phyloP scores from a whole-genome alignment of 345 rosid genomes.

The Gossypioides kirkii region DNA sequence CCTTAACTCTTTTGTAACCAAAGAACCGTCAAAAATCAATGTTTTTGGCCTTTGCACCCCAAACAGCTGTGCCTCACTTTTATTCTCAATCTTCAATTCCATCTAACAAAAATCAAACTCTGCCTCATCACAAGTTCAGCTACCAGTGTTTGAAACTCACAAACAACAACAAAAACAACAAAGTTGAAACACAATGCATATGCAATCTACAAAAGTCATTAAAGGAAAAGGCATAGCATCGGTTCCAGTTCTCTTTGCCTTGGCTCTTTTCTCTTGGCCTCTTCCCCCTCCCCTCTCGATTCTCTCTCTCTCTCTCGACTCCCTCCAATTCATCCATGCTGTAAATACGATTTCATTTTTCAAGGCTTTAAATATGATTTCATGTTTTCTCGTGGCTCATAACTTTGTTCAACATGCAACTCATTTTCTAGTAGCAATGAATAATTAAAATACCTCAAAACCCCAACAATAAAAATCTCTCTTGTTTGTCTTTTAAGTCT shows the following conservation, averaged over 20 bases:
- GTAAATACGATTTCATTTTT: not conserved
- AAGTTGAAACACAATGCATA: slow-evolving; percentile 32
- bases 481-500: not conserved
- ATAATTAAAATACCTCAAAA: not conserved
- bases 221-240: slow-evolving; percentile 31
- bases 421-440: not conserved
- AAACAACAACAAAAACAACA: slow-evolving; percentile 35
- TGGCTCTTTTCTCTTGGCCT: slow-evolving; percentile 53
- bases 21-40: not conserved
- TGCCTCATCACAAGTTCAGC: no score
- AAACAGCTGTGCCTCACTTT: slow-evolving; percentile 2
- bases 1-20: not conserved
- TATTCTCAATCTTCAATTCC: not conserved
- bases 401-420: not conserved
- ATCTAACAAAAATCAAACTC: no score
- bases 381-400: no score
- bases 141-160: slow-evolving; percentile 26
- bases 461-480: slow-evolving; percentile 1
- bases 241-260: slow-evolving; percentile 43
- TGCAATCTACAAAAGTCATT: not conserved
- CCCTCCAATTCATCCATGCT: slow-evolving; percentile 1
- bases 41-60: not conserved
- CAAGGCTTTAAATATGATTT: not conserved
- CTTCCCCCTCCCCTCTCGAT: slow-evolving; percentile 39
- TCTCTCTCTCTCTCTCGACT: slow-evolving; percentile 16